A percentile compares a stretch with the other conserved stretches of the same genome.
These are phyloP conservation scores for Acephala macrosclerotiorum DNA, from an alignment of 2,329 filamentous ascomycete genomes.

Conservation along the genomic window DNA sequence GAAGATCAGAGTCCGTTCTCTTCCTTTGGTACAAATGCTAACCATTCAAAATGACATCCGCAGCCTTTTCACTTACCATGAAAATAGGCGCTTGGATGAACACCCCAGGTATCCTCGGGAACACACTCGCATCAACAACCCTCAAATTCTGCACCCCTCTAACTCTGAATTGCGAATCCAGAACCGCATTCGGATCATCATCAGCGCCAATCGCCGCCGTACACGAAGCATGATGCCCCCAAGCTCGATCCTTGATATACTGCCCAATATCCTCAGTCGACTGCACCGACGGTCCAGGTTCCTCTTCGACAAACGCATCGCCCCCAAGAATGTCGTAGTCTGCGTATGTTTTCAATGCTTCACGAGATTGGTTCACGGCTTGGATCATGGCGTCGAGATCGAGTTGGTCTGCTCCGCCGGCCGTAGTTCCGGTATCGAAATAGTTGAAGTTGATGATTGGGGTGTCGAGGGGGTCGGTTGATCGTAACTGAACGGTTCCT, in stretches of 20 bases:
- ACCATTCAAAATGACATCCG: constrained; percentile 56
- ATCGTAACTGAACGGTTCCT: constrained; percentile 67
- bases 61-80: constrained; percentile 67
- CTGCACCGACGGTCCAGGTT: constrained; percentile 50
- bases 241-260: constrained; percentile 57
- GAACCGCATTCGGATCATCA: constrained; percentile 59
- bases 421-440: constrained; percentile 54
- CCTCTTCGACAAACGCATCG: constrained; percentile 50
- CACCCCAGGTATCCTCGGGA: constrained; percentile 59
- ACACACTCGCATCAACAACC: constrained; percentile 68
- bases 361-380: constrained; percentile 27
- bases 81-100: constrained; percentile 55
- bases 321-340: constrained; percentile 51
- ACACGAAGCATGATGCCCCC: constrained; percentile 65
- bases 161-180: constrained; percentile 64
- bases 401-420: constrained; percentile 17
- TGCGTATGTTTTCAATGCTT: constrained; percentile 32
- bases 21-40: not conserved
- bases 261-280: constrained; percentile 53
- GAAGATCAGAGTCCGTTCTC: too few relatives aligned
- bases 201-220: constrained; percentile 62
- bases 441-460: constrained; percentile 70
- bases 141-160: constrained; percentile 60
- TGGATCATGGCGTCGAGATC: constrained; percentile 35
- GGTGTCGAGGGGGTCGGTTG: constrained; percentile 67